Conservation (phyloP, 2,329 filamentous ascomycete species). For the Verticillium nubilum region DNA sequence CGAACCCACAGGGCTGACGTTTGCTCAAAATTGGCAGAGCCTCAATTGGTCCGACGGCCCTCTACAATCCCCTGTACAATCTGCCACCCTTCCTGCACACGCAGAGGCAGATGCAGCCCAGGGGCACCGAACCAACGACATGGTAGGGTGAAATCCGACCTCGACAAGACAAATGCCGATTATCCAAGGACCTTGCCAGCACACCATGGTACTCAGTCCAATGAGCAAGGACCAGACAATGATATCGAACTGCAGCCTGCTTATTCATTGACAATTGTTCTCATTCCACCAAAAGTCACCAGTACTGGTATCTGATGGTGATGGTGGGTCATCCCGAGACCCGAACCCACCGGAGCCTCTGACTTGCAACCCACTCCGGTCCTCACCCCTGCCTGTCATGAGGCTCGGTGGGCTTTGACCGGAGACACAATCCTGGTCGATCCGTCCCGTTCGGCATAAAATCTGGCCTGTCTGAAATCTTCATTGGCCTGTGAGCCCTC, state of each 20-base stretch:
- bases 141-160: background rate
- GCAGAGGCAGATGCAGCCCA: background rate
- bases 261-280: background rate
- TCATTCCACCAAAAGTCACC: background rate
- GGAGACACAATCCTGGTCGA: background rate
- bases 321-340: background rate
- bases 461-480: background rate
- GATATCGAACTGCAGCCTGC: background rate
- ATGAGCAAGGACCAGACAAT: background rate
- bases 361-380: background rate
- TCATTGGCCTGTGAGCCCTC: background rate
- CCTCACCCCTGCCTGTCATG: background rate
- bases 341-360: background rate
- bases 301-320: too few species aligned
- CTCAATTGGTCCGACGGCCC: background rate
- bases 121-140: background rate
- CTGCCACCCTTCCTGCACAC: background rate
- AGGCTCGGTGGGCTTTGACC: background rate
- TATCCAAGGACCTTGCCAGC: background rate
- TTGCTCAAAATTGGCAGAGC: background rate
- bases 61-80: too few species aligned
- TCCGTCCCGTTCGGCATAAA: background rate
- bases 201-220: background rate
- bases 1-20: background rate
- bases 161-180: background rate